These are phyloP conservation scores for Cyclostephanos invisitatus DNA, from an alignment of 108 stramenopile species.

Conservation along the genomic window DNA sequence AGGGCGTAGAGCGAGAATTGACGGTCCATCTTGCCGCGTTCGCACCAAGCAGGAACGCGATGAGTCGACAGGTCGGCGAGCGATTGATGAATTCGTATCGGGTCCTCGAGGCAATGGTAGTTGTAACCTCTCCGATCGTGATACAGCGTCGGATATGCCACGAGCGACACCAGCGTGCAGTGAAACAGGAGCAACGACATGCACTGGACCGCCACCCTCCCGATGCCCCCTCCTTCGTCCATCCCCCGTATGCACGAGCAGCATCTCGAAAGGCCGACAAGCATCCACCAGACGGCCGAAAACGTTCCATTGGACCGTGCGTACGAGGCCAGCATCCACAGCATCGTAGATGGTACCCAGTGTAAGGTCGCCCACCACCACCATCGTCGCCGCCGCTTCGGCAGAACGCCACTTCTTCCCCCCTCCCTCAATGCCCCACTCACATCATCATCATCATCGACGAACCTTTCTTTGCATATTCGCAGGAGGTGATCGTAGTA, in stretches of 20 bases:
- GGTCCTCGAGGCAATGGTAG: conserved; percentile 48
- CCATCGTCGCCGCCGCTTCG: background rate
- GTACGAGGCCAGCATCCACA: conserved; percentile 71
- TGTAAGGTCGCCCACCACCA: conserved; percentile 14
- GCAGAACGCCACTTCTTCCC: background rate
- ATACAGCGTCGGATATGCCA: conserved; percentile 52
- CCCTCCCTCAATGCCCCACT: background rate
- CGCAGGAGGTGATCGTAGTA: conserved; percentile 15
- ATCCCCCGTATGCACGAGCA: conserved; percentile 11
- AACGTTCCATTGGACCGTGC: conserved; percentile 84
- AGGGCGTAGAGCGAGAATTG: conserved; percentile 75
- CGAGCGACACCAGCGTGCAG: conserved; percentile 35
- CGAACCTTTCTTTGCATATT: background rate
- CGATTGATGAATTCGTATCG: background rate
- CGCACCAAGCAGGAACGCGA: conserved; percentile 50
- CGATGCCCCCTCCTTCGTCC: background rate
- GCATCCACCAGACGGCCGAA: conserved; percentile 56
- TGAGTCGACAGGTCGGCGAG: background rate
- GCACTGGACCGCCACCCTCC: background rate
- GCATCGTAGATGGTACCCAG: conserved; percentile 29
- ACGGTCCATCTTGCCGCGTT: conserved; percentile 11
- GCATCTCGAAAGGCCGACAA: conserved; percentile 52
- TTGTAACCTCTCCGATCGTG: conserved; percentile 62
- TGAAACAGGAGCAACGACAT: conserved; percentile 18
- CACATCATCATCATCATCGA: background rate